Conservation (phyloP, 306 rosid species). For the Potentilla sterilis region DNA sequence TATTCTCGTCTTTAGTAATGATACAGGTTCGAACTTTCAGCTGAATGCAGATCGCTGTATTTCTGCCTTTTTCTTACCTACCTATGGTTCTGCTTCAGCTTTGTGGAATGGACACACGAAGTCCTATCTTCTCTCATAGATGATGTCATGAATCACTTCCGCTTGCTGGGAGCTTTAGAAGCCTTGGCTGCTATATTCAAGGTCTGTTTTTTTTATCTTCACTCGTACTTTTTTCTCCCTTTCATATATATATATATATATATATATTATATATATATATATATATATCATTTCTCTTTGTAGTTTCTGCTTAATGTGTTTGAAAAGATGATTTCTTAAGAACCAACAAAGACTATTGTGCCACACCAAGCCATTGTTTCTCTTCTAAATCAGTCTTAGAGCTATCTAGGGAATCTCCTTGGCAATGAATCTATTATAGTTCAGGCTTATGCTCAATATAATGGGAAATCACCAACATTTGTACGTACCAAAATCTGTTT, state of each 20-base stretch:
- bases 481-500: background rate
- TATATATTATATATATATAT: too few relatives aligned
- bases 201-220: slow-evolving; percentile 38
- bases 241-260: background rate
- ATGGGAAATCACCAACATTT: background rate
- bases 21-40: slow-evolving; percentile 1
- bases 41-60: background rate
- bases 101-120: slow-evolving; percentile 77
- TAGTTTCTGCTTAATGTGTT: slow-evolving; percentile 4
- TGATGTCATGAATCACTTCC: slow-evolving; percentile 64
- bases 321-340: background rate
- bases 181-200: slow-evolving; percentile 84
- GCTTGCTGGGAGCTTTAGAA: slow-evolving; percentile 74
- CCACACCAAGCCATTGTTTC: background rate
- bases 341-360: background rate
- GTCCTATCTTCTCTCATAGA: slow-evolving; percentile 60
- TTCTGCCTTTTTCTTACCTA: slow-evolving; percentile 22
- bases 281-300: slow-evolving; percentile 19
- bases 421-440: background rate
- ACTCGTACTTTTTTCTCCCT: background rate
- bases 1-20: background rate
- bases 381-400: background rate
- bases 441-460: background rate
- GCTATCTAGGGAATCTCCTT: background rate
- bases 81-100: slow-evolving; percentile 56